phyloP scores from a whole-genome alignment of 345 rosid species.

The Clausena lansium region DNA sequence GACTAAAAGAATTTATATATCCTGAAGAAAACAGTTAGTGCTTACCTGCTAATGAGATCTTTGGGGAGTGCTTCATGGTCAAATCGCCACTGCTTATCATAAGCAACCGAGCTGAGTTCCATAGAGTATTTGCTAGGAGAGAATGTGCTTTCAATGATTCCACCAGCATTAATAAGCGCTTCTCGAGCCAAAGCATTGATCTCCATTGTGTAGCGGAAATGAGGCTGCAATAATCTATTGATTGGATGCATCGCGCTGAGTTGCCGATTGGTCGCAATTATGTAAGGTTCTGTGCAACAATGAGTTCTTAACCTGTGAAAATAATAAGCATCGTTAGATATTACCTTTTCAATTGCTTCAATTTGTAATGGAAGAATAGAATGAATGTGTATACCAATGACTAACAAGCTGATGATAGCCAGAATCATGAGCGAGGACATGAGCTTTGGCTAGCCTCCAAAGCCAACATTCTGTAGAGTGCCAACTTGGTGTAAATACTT shows the following conservation, averaged over 20 bases:
- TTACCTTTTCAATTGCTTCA: not conserved
- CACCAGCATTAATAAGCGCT: slow-evolving; percentile 48
- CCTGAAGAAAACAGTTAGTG: not conserved
- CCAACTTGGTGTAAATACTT: slow-evolving; percentile 43
- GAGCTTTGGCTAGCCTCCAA: slow-evolving; percentile 75
- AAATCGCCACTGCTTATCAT: slow-evolving; percentile 54
- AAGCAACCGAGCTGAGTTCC: slow-evolving; percentile 53
- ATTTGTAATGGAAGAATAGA: not conserved
- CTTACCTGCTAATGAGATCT: slow-evolving; percentile 50
- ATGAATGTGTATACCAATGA: slow-evolving; percentile 50
- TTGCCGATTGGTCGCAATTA: slow-evolving; percentile 69
- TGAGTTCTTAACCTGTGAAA: slow-evolving; percentile 69
- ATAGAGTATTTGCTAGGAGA: slow-evolving; percentile 48
- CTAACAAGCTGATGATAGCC: slow-evolving; percentile 69
- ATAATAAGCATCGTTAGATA: not conserved
- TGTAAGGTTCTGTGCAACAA: slow-evolving; percentile 59
- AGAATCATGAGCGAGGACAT: slow-evolving; percentile 65
- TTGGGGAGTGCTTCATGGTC: slow-evolving; percentile 52
- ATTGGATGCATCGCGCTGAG: slow-evolving; percentile 76
- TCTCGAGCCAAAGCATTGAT: slow-evolving; percentile 74
- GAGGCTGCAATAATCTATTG: slow-evolving; percentile 58
- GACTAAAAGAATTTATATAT: not conserved
- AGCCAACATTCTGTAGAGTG: slow-evolving; percentile 59
- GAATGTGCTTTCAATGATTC: slow-evolving; percentile 59
- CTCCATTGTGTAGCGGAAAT: slow-evolving; percentile 81